Conservation (phyloP, 768 basidiomycete species). For the Kwoniella europaea region DNA sequence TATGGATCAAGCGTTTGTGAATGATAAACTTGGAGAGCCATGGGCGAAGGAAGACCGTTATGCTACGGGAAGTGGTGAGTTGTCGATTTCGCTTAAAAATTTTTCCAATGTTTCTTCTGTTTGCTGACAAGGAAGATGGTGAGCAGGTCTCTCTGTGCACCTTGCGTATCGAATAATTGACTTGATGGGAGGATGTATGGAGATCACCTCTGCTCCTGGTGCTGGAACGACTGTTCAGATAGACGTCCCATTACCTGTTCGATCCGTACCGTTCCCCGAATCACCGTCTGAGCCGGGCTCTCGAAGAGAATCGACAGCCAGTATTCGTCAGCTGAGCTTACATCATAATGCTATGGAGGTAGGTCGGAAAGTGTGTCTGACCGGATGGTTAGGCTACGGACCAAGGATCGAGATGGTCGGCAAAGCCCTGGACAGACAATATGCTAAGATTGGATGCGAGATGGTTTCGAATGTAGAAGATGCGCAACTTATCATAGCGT, state of each 20-base stretch:
- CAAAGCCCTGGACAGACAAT: slow-evolving; percentile 33
- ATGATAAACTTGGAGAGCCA: slow-evolving; percentile 44
- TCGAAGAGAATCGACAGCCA: slow-evolving; percentile 1
- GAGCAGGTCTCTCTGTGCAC: slow-evolving; percentile 43
- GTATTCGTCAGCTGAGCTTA: slow-evolving; percentile 12
- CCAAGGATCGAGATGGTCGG: slow-evolving; percentile 24
- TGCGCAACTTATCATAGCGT: slow-evolving; percentile 49
- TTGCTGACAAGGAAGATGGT: too few relatives aligned
- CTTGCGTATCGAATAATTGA: slow-evolving; percentile 54
- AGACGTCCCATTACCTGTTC: slow-evolving; percentile 44
- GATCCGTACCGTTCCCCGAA: slow-evolving; percentile 13
- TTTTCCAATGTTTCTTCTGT: too few relatives aligned
- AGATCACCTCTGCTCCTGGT: slow-evolving; percentile 47
- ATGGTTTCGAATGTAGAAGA: slow-evolving; percentile 26
- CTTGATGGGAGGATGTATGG: slow-evolving; percentile 53
- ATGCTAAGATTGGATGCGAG: slow-evolving; percentile 41
- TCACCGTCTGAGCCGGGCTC: slow-evolving; percentile 1
- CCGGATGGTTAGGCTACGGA: slow-evolving; percentile 33
- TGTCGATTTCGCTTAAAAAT: too few relatives aligned
- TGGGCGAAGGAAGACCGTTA: slow-evolving; percentile 51
- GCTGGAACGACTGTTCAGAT: slow-evolving; percentile 46
- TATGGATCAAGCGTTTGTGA: slow-evolving; percentile 38
- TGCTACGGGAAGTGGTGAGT: slow-evolving; percentile 42
- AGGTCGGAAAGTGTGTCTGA: slow-evolving; percentile 36
- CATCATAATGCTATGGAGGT: slow-evolving; percentile 9